Conservation (phyloP, 805 yeast genomes). For the Yamadazyma sp. region DNA sequence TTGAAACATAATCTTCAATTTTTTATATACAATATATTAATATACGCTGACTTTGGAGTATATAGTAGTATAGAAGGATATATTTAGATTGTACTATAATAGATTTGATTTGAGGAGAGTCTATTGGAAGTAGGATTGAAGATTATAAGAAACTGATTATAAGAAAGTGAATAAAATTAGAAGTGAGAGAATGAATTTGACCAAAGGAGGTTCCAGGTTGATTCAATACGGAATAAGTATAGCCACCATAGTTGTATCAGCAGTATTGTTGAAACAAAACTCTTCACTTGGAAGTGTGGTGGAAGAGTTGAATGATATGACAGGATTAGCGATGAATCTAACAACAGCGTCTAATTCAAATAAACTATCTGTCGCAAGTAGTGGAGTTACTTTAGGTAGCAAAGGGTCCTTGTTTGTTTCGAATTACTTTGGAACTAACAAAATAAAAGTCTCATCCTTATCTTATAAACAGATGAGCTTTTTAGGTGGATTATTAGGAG, state of each 20-base stretch:
- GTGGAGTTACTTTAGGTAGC: slow-evolving; percentile 4
- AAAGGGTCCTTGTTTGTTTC: background rate
- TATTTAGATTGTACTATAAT: too few species aligned
- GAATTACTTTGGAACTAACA: background rate
- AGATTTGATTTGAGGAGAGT: too few species aligned
- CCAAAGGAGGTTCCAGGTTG: background rate
- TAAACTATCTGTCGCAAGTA: slow-evolving; percentile 1
- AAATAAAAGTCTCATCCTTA: background rate
- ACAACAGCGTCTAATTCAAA: slow-evolving; percentile 3
- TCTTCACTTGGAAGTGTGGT: slow-evolving; percentile 1
- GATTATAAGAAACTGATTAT: too few species aligned
- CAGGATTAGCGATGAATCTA: slow-evolving; percentile 4
- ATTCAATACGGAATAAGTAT: background rate
- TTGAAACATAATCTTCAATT: too few species aligned
- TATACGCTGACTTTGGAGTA: too few species aligned
- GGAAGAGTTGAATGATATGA: slow-evolving; percentile 3
- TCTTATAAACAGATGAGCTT: slow-evolving; percentile 6
- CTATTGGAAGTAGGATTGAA: too few species aligned
- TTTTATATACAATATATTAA: too few species aligned
- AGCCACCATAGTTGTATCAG: background rate
- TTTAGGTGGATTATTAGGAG: slow-evolving; percentile 6
- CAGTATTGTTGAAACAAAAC: background rate
- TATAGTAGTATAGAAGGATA: too few species aligned
- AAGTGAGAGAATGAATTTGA: slow-evolving; percentile 9
- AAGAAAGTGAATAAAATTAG: too few species aligned